phyloP scores from a whole-genome alignment of 805 yeast genomes.

The Ogataea pignaliae region DNA sequence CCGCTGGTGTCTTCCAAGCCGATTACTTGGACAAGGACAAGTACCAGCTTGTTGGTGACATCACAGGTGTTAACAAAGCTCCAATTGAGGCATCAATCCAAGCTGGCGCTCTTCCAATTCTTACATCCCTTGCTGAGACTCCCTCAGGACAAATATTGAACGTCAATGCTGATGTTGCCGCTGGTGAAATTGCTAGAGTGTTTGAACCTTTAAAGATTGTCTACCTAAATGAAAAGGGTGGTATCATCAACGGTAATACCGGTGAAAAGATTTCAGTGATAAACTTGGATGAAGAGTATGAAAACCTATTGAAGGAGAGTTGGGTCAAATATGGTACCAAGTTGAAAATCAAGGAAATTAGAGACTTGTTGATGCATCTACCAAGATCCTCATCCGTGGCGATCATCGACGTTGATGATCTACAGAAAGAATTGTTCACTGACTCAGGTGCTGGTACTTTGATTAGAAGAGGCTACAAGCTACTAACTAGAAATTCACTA shows the following conservation, averaged over 20 bases:
- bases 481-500: slow-evolving; percentile 65
- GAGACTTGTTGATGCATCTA: slow-evolving; percentile 85
- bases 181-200: slow-evolving; percentile 94
- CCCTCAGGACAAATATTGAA: slow-evolving; percentile 94
- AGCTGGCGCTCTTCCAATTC: slow-evolving; percentile 94
- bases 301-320: slow-evolving; percentile 80
- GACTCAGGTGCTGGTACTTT: slow-evolving; percentile 99
- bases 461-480: slow-evolving; percentile 94
- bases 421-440: slow-evolving; percentile 95
- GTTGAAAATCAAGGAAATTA: slow-evolving; percentile 92
- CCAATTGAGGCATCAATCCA: slow-evolving; percentile 91
- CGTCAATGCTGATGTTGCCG: slow-evolving; percentile 98
- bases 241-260: slow-evolving; percentile 86
- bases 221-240: slow-evolving; percentile 96
- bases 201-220: slow-evolving; percentile 97
- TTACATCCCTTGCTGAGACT: slow-evolving; percentile 96
- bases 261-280: slow-evolving; percentile 87
- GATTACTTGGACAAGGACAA: slow-evolving; percentile 85
- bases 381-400: slow-evolving; percentile 98
- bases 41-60: slow-evolving; percentile 89
- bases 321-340: slow-evolving; percentile 99
- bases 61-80: slow-evolving; percentile 79
- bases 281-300: slow-evolving; percentile 95
- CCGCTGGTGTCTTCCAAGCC: slow-evolving; percentile 95
- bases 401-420: slow-evolving; percentile 88